A percentile compares a stretch with the other conserved stretches of the same genome.
Evolutionary conservation across 768 basidiomycete genomes (phyloP).

Genomic region (Tylopilus felleus): DNA sequence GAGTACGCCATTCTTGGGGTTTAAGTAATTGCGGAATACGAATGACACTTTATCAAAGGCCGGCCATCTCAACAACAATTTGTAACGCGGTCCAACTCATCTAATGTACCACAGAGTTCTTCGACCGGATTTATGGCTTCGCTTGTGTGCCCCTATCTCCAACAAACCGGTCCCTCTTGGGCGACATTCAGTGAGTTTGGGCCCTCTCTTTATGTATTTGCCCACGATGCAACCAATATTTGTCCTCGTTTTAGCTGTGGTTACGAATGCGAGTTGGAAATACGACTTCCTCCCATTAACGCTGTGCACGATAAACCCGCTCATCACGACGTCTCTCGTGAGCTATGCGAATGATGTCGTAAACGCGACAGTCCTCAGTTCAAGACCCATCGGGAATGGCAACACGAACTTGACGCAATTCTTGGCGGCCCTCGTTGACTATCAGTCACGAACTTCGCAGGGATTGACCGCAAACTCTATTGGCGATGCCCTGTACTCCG

Average conservation of each 20-base stretch:
- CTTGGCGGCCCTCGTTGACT: constrained; percentile 6
- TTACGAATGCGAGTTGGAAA: constrained; percentile 5
- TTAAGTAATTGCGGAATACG: background rate
- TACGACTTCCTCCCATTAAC: constrained; percentile 12
- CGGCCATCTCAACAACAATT: constrained; percentile 1
- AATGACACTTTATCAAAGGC: background rate
- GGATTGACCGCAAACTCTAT: constrained; percentile 13
- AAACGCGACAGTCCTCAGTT: background rate
- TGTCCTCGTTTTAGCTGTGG: background rate
- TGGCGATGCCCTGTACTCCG: constrained; percentile 18
- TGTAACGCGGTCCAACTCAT: constrained; percentile 2
- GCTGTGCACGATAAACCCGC: constrained; percentile 9
- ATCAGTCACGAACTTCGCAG: constrained; percentile 11
- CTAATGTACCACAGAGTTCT: background rate
- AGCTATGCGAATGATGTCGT: constrained; percentile 4
- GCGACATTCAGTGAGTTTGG: background rate
- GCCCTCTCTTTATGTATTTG: background rate
- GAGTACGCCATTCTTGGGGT: background rate
- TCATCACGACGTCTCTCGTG: constrained; percentile 12
- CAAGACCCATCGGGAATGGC: background rate
- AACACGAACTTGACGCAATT: constrained; percentile 11
- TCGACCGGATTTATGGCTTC: constrained; percentile 1
- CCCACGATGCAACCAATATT: too few species aligned
- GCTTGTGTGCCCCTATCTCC: constrained; percentile 1
- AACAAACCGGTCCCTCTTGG: constrained; percentile 1